Percentiles rank a stretch among this genome's conserved stretches.
Evolutionary conservation across 2,329 filamentous ascomycete species (phyloP).

Genomic region (Rutstroemia sp.): DNA sequence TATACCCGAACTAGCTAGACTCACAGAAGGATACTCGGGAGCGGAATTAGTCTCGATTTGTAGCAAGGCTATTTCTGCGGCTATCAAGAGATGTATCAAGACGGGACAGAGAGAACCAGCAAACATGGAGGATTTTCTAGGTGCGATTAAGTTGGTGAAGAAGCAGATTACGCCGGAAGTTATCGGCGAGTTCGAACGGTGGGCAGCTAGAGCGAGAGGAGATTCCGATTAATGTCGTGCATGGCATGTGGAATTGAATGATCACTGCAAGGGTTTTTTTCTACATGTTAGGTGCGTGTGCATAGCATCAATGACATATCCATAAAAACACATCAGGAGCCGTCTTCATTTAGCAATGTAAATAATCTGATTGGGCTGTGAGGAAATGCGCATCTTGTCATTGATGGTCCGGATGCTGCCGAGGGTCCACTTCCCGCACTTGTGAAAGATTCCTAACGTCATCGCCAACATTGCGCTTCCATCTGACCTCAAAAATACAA

Average conservation of each 20-base stretch:
- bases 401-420: too few relatives aligned
- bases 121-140: constrained; percentile 38
- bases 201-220: constrained; percentile 33
- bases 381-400: too few relatives aligned
- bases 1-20: constrained; percentile 51
- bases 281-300: too few relatives aligned
- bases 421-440: too few relatives aligned
- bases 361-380: too few relatives aligned
- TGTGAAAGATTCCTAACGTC: too few relatives aligned
- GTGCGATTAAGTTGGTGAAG: constrained; percentile 40
- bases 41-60: constrained; percentile 68
- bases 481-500: too few relatives aligned
- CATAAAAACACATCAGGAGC: too few relatives aligned
- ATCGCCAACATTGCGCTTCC: too few relatives aligned
- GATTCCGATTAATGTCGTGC: constrained; percentile 12
- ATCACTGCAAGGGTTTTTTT: background rate
- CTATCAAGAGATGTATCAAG: constrained; percentile 44
- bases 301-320: too few relatives aligned
- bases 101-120: constrained; percentile 33
- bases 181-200: constrained; percentile 50
- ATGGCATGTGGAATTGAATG: background rate
- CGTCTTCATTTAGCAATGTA: too few relatives aligned
- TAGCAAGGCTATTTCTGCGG: constrained; percentile 41
- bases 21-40: constrained; percentile 73
- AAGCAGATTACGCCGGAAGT: constrained; percentile 54